These are phyloP conservation scores for Zalaria obscura DNA, from an alignment of 2,329 filamentous ascomycete genomes.

Conservation along the genomic window DNA sequence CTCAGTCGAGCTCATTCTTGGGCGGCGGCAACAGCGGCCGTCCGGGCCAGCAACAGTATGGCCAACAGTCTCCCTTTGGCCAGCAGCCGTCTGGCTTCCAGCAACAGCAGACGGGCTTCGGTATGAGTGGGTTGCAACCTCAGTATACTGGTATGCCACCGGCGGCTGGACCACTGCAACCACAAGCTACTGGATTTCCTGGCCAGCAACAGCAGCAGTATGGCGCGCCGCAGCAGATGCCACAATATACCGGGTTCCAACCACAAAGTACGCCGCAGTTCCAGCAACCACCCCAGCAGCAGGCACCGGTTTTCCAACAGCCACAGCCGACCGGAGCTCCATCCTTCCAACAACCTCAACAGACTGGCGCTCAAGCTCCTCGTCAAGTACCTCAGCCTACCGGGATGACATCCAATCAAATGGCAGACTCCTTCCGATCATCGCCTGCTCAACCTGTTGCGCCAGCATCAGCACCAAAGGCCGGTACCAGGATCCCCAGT, in stretches of 20 bases:
- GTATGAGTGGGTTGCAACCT: slow-evolving; percentile 41
- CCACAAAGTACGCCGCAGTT: slow-evolving; percentile 28
- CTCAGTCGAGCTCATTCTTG: slow-evolving; percentile 73
- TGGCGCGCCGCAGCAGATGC: slow-evolving; percentile 19
- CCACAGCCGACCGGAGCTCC: slow-evolving; percentile 37
- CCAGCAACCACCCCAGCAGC: slow-evolving; percentile 32
- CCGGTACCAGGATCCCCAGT: slow-evolving; percentile 71
- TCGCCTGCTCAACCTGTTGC: slow-evolving; percentile 43
- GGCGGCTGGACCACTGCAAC: slow-evolving; percentile 34
- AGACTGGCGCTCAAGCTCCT: slow-evolving; percentile 33
- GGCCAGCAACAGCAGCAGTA: slow-evolving; percentile 23
- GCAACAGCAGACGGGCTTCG: slow-evolving; percentile 41
- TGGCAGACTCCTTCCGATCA: slow-evolving; percentile 47
- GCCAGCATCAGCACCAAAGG: slow-evolving; percentile 49
- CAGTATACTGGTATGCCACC: slow-evolving; percentile 47
- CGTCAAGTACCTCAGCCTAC: slow-evolving; percentile 39
- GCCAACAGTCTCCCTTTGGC: slow-evolving; percentile 30
- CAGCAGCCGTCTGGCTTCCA: slow-evolving; percentile 35
- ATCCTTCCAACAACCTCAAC: slow-evolving; percentile 34
- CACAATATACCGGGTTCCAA: slow-evolving; percentile 35
- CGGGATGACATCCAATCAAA: slow-evolving; percentile 48
- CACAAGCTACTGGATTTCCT: slow-evolving; percentile 52
- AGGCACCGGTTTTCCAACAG: slow-evolving; percentile 16
- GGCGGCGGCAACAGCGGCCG: slow-evolving; percentile 65
- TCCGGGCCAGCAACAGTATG: slow-evolving; percentile 46